Percentiles rank a stretch among this genome's conserved stretches.
These are phyloP conservation scores for Pestalotiopsis sp. DNA, from an alignment of 2,329 filamentous ascomycete species.

Conservation along the genomic window DNA sequence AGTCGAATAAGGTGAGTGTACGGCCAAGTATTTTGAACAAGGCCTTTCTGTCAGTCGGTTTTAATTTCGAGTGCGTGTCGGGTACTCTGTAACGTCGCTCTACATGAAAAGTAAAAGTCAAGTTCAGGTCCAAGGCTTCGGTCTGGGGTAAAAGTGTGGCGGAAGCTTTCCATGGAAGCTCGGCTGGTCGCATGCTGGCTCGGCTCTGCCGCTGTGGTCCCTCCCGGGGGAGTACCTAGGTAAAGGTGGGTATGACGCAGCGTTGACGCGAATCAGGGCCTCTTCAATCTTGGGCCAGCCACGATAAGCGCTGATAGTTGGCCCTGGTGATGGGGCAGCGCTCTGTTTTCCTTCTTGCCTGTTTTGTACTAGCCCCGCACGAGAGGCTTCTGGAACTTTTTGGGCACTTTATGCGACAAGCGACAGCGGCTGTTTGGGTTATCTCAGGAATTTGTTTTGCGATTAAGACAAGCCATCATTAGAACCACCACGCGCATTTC, in stretches of 20 bases:
- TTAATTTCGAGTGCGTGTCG: conserved; percentile 1
- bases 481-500: not conserved
- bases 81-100: conserved; percentile 2
- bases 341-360: conserved; percentile 26
- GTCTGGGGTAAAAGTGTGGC: conserved; percentile 18
- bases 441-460: not conserved
- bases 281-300: not conserved
- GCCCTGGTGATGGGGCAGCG: conserved; percentile 28
- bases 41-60: not conserved
- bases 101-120: not conserved
- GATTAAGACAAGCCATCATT: not conserved
- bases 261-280: not conserved
- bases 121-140: not conserved
- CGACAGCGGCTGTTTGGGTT: not conserved
- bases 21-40: not conserved
- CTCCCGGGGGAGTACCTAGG: conserved; percentile 5
- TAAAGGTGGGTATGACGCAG: conserved; percentile 26
- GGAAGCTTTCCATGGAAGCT: conserved; percentile 16
- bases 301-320: conserved; percentile 24
- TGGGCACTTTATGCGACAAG: not conserved
- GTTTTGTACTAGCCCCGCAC: conserved; percentile 18
- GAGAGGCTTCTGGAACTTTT: conserved; percentile 14
- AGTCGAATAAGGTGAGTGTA: not conserved
- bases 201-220: not conserved
- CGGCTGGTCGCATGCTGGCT: not conserved